Evolutionary conservation across 306 rosid species (phyloP).

Genomic region (Biancaea sappan): DNA sequence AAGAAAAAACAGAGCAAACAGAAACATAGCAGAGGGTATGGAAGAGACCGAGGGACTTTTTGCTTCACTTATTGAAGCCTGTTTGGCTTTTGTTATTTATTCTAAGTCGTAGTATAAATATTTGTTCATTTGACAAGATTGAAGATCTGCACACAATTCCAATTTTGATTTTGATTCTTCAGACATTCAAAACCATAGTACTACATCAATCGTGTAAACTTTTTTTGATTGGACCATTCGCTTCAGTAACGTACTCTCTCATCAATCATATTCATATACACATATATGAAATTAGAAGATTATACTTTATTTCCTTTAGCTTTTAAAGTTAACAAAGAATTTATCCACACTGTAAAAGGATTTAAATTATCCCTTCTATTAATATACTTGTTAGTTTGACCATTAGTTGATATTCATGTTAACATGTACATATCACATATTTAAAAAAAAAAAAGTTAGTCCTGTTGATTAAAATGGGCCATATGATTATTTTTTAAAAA

Average conservation of each 20-base stretch:
- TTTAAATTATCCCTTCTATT: no score
- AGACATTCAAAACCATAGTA: constrained; percentile 19
- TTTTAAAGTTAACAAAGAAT: no score
- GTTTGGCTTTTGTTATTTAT: neutral
- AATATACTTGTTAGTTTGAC: no score
- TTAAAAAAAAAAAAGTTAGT: no score
- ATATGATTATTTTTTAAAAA: no score
- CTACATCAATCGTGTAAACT: constrained; percentile 45
- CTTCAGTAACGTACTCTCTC: constrained; percentile 23
- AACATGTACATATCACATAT: no score
- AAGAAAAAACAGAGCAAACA: no score
- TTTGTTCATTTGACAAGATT: constrained; percentile 22
- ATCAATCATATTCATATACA: neutral
- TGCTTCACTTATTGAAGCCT: neutral
- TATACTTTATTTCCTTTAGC: no score
- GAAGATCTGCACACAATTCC: constrained; percentile 41
- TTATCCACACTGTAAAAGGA: no score
- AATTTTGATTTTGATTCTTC: constrained; percentile 37
- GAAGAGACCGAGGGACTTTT: constrained; percentile 18
- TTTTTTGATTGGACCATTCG: constrained; percentile 39
- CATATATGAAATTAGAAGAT: no score
- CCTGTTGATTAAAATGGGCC: no score
- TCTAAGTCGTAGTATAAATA: neutral
- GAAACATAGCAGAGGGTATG: neutral
- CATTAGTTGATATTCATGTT: no score